A percentile compares a stretch with the other conserved stretches of the same genome.
Conservation (phyloP, 306 rosid species). For the Erythrophleum fordii region DNA sequence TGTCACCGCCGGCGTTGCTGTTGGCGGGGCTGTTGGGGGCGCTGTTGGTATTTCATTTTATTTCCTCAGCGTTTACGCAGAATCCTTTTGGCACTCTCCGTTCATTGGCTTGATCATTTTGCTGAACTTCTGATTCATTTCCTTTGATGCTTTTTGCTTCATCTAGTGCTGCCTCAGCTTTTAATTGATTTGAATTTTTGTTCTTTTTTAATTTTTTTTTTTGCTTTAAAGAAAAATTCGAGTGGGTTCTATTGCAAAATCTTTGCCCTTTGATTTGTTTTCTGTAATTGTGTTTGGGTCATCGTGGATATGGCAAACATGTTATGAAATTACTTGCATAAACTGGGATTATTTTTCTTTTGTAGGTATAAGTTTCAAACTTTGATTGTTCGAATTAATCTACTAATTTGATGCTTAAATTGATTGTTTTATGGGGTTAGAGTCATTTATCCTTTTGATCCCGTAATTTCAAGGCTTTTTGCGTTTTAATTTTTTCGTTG, state of each 20-base stretch:
- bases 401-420: neutral
- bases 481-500: neutral
- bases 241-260: neutral
- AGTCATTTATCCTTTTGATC: neutral
- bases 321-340: neutral
- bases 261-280: neutral
- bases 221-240: neutral
- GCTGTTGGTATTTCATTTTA: slow-evolving; percentile 60
- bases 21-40: slow-evolving; percentile 79
- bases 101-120: neutral
- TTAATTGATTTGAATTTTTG: neutral
- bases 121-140: neutral
- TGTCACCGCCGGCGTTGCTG: slow-evolving; percentile 68
- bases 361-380: neutral
- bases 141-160: neutral
- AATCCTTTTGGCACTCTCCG: neutral
- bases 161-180: neutral
- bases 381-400: neutral
- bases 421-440: neutral
- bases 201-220: neutral
- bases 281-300: neutral
- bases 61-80: neutral
- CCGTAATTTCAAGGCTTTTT: neutral
- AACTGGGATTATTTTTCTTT: neutral
- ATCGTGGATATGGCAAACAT: neutral